Base-by-base conservation (phyloP, 192 early-diverging fungal species). In the Oehlia diaphana region DNA sequence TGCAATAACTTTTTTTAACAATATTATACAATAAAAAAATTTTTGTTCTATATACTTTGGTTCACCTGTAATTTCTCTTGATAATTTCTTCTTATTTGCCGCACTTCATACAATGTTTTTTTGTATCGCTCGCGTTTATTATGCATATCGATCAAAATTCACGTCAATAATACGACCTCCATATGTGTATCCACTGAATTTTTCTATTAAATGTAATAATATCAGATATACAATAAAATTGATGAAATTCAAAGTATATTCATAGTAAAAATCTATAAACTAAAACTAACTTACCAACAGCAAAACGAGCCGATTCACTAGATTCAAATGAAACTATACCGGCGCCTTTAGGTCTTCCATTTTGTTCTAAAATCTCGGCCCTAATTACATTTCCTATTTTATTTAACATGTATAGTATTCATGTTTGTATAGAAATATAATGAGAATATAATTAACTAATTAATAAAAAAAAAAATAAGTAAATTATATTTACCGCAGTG, bases 291-390 rank as follows among this genome's bases (percentile, higher is more conserved):
- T 74, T 83, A 87, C 89, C 87, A 72, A 90, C 85, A 16, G 89
- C 89, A 69, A 84, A 79, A 21, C 89, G 88, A 49, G 85, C 87
- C 23, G 85, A 79, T 21, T 85, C 82, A 12, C 74, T 80, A 47
- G 82, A 66, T 42, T 88, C 88, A 70, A 90, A 90, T 64, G 86
- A 83, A 28, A 90, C 89, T 65, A 88, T 28, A 13, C 89, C 89
- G 19, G 86, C 82, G 9, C 89, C 89, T 74, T 87, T 89, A 26
- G 89, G 86, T 58, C 87, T 83, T 10, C 88, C 89, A 79, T 76
- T 81, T 12, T 78, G 73, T 74, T 78, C 58, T 28, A 90, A 76
- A 65, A 87, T 85, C 58, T 90, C 88, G 14, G 88, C 73, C 77
- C 84, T 79, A 9, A 88, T 42, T 64, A 90, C 85, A 68, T 84